Evolutionary conservation across 805 yeast species (phyloP).

Genomic region (Saccharomycopsis synnaedendra): DNA sequence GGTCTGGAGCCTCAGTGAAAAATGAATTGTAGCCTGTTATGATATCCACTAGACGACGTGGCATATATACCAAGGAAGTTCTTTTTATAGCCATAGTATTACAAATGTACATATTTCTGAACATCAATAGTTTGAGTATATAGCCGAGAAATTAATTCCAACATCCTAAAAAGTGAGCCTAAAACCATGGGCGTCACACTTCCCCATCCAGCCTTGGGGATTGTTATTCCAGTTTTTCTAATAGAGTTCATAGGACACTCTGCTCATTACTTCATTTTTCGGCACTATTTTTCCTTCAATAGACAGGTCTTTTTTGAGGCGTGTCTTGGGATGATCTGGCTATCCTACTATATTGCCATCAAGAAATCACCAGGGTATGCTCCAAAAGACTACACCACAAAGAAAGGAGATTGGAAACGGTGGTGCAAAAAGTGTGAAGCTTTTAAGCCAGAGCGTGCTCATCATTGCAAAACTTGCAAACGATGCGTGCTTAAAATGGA

Average conservation of each 20-base stretch:
- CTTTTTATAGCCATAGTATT: no score
- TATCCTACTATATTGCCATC: slow-evolving; percentile 66
- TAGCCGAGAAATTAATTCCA: no score
- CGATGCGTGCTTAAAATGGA: slow-evolving; percentile 78
- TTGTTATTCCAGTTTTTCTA: slow-evolving; percentile 46
- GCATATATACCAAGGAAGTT: no score
- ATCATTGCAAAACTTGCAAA: slow-evolving; percentile 73
- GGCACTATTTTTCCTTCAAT: slow-evolving; percentile 27
- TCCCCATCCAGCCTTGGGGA: slow-evolving; percentile 15
- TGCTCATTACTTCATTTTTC: slow-evolving; percentile 45
- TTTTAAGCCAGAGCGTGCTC: slow-evolving; percentile 74
- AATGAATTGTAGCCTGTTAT: no score
- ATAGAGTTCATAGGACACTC: slow-evolving; percentile 53
- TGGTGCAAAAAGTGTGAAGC: slow-evolving; percentile 56
- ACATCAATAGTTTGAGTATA: no score
- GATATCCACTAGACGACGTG: no score
- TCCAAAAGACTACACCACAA: slow-evolving; percentile 28
- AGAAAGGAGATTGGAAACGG: slow-evolving; percentile 9
- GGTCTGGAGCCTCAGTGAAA: no score
- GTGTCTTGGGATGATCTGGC: slow-evolving; percentile 49
- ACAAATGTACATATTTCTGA: no score
- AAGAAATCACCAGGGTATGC: slow-evolving; percentile 58
- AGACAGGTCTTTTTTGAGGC: slow-evolving; percentile 38
- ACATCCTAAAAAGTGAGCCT: no score
- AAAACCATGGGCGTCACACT: not conserved